A percentile compares a stretch with the other conserved stretches of the same genome.
Evolutionary conservation across 148 eudicot genomes (phyloP).

Genomic region (Amaranthus palmeri): DNA sequence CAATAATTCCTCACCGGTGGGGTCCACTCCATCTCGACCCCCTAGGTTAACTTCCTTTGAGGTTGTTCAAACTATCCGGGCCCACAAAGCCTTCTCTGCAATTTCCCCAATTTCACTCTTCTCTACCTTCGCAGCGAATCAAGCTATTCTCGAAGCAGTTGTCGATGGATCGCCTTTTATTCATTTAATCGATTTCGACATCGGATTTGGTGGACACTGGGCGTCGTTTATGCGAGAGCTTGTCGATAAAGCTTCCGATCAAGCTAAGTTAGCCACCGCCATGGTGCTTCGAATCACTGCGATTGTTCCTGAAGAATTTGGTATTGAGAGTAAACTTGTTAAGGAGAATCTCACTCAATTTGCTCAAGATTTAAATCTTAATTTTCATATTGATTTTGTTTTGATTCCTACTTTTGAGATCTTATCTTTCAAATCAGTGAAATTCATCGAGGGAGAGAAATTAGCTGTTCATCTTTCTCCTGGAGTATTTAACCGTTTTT

Average conservation of each 20-base stretch:
- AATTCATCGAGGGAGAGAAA: slow-evolving; percentile 62
- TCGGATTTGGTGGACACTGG: slow-evolving; percentile 92
- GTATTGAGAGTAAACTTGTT: slow-evolving; percentile 53
- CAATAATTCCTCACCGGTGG: slow-evolving; percentile 34
- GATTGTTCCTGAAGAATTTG: slow-evolving; percentile 64
- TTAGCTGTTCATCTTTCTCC: slow-evolving; percentile 56
- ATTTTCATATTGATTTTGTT: slow-evolving; percentile 62
- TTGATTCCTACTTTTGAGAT: slow-evolving; percentile 50
- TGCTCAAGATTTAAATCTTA: slow-evolving; percentile 61
- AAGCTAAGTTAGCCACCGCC: slow-evolving; percentile 27
- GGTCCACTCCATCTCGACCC: slow-evolving; percentile 24
- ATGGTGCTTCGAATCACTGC: slow-evolving; percentile 67
- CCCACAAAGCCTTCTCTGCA: slow-evolving; percentile 58
- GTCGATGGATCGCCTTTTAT: slow-evolving; percentile 55
- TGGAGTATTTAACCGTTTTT: slow-evolving; percentile 50
- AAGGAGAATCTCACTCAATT: slow-evolving; percentile 66
- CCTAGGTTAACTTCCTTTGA: slow-evolving; percentile 38
- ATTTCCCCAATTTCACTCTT: slow-evolving; percentile 78
- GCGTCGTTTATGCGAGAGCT: slow-evolving; percentile 82
- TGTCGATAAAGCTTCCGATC: slow-evolving; percentile 44
- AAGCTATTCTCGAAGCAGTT: slow-evolving; percentile 74
- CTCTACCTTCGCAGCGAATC: slow-evolving; percentile 85
- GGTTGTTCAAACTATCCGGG: slow-evolving; percentile 66
- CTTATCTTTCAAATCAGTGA: slow-evolving; percentile 56
- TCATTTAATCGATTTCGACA: slow-evolving; percentile 83